Percentiles rank a stretch among this genome's conserved stretches.
Evolutionary conservation across 2,329 filamentous ascomycete genomes (phyloP).

Genomic region (Bipolaris cookei): DNA sequence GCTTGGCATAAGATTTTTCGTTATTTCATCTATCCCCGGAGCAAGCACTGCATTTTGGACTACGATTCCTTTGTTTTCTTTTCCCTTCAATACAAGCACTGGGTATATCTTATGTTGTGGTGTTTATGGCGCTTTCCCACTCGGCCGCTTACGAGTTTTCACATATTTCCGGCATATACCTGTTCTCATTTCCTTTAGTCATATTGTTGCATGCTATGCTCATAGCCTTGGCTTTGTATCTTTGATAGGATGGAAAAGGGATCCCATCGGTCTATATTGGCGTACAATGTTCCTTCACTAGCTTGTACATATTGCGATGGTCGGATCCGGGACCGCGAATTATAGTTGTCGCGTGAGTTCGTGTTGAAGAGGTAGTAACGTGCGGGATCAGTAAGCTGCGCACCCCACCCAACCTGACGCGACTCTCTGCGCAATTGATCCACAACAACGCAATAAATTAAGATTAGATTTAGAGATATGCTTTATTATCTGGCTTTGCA

Average conservation of each 20-base stretch:
- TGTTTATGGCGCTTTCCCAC: slow-evolving; percentile 13
- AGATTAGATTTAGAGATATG: no score
- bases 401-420: no score
- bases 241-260: slow-evolving; percentile 9
- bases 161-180: slow-evolving; percentile 20
- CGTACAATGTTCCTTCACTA: slow-evolving; percentile 3
- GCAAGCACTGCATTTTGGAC: neutral
- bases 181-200: slow-evolving; percentile 12
- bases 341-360: slow-evolving; percentile 13
- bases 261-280: slow-evolving; percentile 14
- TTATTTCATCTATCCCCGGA: neutral
- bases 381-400: no score
- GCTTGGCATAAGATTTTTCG: slow-evolving; percentile 3
- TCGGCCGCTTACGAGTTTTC: slow-evolving; percentile 12
- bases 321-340: slow-evolving; percentile 13
- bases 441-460: no score
- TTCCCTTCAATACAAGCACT: slow-evolving; percentile 7
- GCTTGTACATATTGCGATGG: slow-evolving; percentile 14
- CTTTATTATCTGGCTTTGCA: no score
- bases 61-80: slow-evolving; percentile 4
- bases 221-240: slow-evolving; percentile 5
- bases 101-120: slow-evolving; percentile 10
- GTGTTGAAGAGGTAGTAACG: slow-evolving; percentile 3
- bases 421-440: no score
- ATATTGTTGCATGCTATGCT: slow-evolving; percentile 11